Base-by-base conservation (phyloP, 2,329 filamentous ascomycete species). In the Juglanconis juglandina region DNA sequence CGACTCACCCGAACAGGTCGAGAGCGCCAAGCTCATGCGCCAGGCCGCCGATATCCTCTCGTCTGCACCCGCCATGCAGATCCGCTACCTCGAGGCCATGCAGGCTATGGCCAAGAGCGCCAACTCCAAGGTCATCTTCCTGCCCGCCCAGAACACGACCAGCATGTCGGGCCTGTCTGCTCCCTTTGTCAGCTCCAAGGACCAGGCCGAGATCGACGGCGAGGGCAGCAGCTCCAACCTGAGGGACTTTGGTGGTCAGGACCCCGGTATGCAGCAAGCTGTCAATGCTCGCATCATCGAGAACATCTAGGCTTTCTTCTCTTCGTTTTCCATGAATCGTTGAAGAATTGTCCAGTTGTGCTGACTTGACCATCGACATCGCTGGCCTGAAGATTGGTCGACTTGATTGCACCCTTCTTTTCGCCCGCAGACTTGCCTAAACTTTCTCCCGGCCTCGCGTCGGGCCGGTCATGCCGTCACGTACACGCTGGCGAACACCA, bases 51-150 rank as follows among this genome's bases (percentile, higher is more conserved):
- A 99, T 72, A 97, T 98, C 68, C 77, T 99, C 53, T 91, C 87
- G 64, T 92, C 87, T 14, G 94, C 94, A 0, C 95, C 95, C 3
- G 95, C 95, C 68, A 99, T 99, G 95, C 93, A 97, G 79, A 96
- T 96, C 79, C 83, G 93, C 66, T 98, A 98, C 76, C 89, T 99
- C 67, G 95, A 99, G 79, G 93, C 95, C 4, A 98, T 98, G 94
- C 95, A 98, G 75, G 86, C 91, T 47, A 99, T 99, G 94, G 95
- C 95, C 69, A 98, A 97, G 84, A 86, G 86, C 0, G 91, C 92
- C 52, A 96, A 92, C 76, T 85, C 82, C 76, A 96, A 96, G 78
- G 89, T 95, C 69, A 93, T 94, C 68, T 94, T 95, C 82, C 72
- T 95, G 67, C 90, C 89, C 1, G 86, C 80, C 46, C 84, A 83